Evolutionary conservation across 2,329 filamentous ascomycete genomes (phyloP).

Genomic region (Berkeleyomyces rouxiae): DNA sequence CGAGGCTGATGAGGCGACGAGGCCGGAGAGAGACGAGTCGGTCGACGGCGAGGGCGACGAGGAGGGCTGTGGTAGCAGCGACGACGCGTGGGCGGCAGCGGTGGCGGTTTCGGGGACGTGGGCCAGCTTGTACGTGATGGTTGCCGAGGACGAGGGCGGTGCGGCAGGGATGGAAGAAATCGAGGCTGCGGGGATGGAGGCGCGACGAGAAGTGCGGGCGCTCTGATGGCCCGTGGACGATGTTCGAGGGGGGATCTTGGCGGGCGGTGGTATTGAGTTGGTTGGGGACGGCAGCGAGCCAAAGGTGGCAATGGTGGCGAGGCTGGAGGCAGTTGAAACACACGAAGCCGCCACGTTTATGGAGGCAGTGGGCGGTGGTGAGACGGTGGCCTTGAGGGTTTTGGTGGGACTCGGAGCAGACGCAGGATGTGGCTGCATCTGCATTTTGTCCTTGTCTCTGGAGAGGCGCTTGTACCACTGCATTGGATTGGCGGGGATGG

Average conservation of each 20-base stretch:
- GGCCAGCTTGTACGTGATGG: conserved; percentile 7
- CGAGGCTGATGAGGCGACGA: neutral
- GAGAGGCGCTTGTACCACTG: conserved; percentile 14
- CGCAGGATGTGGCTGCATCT: neutral
- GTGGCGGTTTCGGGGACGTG: conserved; percentile 9
- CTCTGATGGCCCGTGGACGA: conserved; percentile 4
- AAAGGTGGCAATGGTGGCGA: conserved; percentile 11
- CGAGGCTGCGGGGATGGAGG: neutral
- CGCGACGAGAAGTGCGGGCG: neutral
- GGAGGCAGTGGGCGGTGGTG: neutral
- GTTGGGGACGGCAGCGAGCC: conserved; percentile 10
- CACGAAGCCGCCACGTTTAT: neutral
- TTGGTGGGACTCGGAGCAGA: neutral
- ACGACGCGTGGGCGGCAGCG: neutral
- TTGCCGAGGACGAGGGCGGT: neutral
- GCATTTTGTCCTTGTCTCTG: conserved; percentile 13
- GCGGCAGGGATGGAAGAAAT: neutral
- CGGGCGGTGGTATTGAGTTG: neutral
- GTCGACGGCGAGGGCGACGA: conserved; percentile 9
- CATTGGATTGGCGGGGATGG: conserved; percentile 22
- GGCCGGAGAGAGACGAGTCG: conserved; percentile 3
- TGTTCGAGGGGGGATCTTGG: conserved; percentile 10
- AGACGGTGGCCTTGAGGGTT: neutral
- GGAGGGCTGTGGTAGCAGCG: neutral
- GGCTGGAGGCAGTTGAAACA: conserved; percentile 5